These are phyloP conservation scores for Spraguea lophii DNA, from an alignment of 371 early-diverging fungal species.

Conservation along the genomic window DNA sequence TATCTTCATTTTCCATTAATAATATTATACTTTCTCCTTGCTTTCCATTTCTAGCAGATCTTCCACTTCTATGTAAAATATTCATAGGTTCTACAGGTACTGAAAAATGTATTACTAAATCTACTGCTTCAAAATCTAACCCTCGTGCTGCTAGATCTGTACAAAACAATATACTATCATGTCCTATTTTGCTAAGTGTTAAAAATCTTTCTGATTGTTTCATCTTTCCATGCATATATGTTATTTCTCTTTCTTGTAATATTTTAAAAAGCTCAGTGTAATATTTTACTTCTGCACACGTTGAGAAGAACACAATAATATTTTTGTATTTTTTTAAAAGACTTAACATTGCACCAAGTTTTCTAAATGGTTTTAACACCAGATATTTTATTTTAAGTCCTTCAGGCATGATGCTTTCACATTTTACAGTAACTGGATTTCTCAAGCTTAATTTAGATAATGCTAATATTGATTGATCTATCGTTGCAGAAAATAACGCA, in stretches of 20 bases:
- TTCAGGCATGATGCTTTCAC: slow-evolving; percentile 5
- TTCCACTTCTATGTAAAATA: slow-evolving; percentile 86
- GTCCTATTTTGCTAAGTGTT: slow-evolving; percentile 19
- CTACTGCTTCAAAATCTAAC: slow-evolving; percentile 73
- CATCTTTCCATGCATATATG: slow-evolving; percentile 40
- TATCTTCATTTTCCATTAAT: slow-evolving; percentile 36
- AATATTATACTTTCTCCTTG: slow-evolving; percentile 56
- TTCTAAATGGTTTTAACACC: slow-evolving; percentile 3
- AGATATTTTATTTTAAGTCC: slow-evolving; percentile 6
- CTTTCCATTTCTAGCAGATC: slow-evolving; percentile 74
- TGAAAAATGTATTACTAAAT: slow-evolving; percentile 60
- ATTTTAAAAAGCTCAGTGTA: slow-evolving; percentile 48
- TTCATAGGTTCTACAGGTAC: slow-evolving; percentile 79
- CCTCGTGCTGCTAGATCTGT: slow-evolving; percentile 95
- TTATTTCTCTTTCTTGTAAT: slow-evolving; percentile 6
- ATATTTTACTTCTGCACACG: slow-evolving; percentile 40
- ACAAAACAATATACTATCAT: slow-evolving; percentile 57
- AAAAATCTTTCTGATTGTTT: slow-evolving; percentile 32
- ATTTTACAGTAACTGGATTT: neutral
- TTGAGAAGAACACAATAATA: slow-evolving; percentile 40
- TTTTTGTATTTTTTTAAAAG: slow-evolving; percentile 7
- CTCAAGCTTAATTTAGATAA: neutral
- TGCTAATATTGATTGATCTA: neutral
- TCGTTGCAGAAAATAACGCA: slow-evolving; percentile 30
- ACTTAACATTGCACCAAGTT: slow-evolving; percentile 3